Base-by-base conservation (phyloP, 306 rosid species). In the Acmispon strigosus region DNA sequence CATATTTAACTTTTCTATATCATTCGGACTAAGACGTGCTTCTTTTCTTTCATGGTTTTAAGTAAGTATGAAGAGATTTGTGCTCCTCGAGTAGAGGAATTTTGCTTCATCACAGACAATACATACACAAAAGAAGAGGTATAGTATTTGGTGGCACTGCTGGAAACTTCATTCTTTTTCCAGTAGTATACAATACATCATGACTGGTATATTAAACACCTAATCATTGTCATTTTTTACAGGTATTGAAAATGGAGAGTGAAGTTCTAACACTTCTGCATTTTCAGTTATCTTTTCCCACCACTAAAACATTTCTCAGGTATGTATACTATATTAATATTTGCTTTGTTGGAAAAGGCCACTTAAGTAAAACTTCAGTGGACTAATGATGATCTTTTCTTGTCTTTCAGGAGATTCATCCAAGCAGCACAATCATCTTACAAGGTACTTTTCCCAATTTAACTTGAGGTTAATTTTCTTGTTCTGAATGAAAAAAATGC, bases 241-340 rank as follows among this genome's bases (percentile, higher is more conserved):
- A 91, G 97, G 91, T 91, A 20, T 18, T 92, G 51, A 70, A 87
- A 62, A 81, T 84, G 97, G 97, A 92, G 83, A 83, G 84, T 64
- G 82, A 84, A 62, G 77, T 87, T 52, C 79, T 92, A 64, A 89
- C 85, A 63, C 70, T 84, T 56, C 53, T 87, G 75, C 78, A 83
- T 45, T 89, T 89, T 75, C 93, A 89, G 45, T 59, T 92, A 62
- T 82, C 87, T 32, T 85, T 92, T 67, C 97, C 97, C 8, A 85
- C 93, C 64, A 78, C 88, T 67, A 89, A 92, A 89, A 82, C 97
- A 54, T 92, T 92, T 87, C 90, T 92, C 59, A 85, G 97, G 97
- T 91, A 69, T 74, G 73, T 56, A 34, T 8, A 29, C 22, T 9
- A 2, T 10, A 36, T 67, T 14, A 10, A 53, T 7, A n/a, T 17